Conservation (phyloP, 169 alveolate species). For the Plasmodium blacklocki region DNA sequence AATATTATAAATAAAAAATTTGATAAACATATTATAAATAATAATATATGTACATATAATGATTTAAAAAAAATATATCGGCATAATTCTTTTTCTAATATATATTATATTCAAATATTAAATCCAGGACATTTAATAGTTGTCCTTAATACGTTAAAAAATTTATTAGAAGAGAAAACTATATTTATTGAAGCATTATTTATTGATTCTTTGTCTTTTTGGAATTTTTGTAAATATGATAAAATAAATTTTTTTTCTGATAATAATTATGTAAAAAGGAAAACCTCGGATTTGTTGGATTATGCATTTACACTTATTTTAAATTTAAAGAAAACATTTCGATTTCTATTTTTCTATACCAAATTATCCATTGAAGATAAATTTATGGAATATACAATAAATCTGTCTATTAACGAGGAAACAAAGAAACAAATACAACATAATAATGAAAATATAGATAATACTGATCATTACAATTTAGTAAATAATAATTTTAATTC, state of each 20-base stretch:
- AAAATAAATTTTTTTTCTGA: conserved; percentile 71
- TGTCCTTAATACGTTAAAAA: conserved; percentile 60
- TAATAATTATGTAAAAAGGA: conserved; percentile 68
- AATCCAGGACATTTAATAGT: conserved; percentile 73
- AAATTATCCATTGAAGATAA: conserved; percentile 53
- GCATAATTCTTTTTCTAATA: conserved; percentile 52
- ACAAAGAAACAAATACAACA: not conserved
- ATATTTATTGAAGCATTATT: conserved; percentile 43
- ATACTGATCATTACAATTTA: not conserved
- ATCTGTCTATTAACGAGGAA: conserved; percentile 27
- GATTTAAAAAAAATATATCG: conserved; percentile 25
- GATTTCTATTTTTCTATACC: conserved; percentile 61
- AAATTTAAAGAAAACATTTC: conserved; percentile 55
- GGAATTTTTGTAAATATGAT: conserved; percentile 73
- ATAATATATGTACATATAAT: conserved; percentile 1
- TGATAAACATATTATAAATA: conserved; percentile 18
- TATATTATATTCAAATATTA: conserved; percentile 62
- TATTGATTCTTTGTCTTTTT: conserved; percentile 68
- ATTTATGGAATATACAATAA: conserved; percentile 61
- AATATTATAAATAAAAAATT: conserved; percentile 35
- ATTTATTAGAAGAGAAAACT: conserved; percentile 43
- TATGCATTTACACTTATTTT: conserved; percentile 73
- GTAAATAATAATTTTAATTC: conserved; percentile 8
- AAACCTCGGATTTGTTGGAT: conserved; percentile 49
- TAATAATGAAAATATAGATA: not conserved